Evolutionary conservation across 2,329 filamentous ascomycete species (phyloP), one percentile per base, ranked within the genome.

Genomic region (Emergomyces africanus): DNA sequence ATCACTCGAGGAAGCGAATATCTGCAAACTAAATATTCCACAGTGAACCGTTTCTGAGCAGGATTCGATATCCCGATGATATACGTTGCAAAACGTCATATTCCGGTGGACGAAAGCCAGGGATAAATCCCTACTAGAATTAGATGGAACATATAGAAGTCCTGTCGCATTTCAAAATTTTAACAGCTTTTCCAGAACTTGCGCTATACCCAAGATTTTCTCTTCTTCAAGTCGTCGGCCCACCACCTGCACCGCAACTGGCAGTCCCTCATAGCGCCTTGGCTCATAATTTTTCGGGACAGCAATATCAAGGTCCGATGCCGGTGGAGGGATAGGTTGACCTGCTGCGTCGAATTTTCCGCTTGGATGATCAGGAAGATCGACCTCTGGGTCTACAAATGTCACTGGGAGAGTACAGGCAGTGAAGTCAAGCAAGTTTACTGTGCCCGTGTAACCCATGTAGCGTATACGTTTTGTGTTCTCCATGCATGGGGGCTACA

Each of bases 341-440:
- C 60, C 44, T 35, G 54, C 56, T 25, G 49, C 54, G 39, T 33
- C 62, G 63, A 79, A 76, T n/a, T 74, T 74, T 58, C 69, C 67
- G 61, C 81, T 79, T 33, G 76, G 67, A 18, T 74, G 74, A 62
- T 76, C 74, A 50, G 66, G 69, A 39, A 62, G 61, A 63, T 81
- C 79, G 8, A 70, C 63, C 0, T 66, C 62, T 61, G 71, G 66
- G 9, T 57, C 41, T 41, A 57, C 55, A 14, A 49, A 48, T 33
- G 55, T 48, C 39, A 77, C 78, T 0, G 83, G 83, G 15, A 86
- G 69, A 0, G 80, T 77, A 2, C 83, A 68, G 0, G 82, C 78
- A 0, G 81, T 74, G 63, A 85, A 86, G 64, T 86, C 83, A 0
- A 86, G 71, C 10, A 85, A 70, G 63, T 85, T 84, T 76, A 81